Base-by-base conservation (phyloP, 1,284 basidiomycete species). In the Puccinia novopanici region DNA sequence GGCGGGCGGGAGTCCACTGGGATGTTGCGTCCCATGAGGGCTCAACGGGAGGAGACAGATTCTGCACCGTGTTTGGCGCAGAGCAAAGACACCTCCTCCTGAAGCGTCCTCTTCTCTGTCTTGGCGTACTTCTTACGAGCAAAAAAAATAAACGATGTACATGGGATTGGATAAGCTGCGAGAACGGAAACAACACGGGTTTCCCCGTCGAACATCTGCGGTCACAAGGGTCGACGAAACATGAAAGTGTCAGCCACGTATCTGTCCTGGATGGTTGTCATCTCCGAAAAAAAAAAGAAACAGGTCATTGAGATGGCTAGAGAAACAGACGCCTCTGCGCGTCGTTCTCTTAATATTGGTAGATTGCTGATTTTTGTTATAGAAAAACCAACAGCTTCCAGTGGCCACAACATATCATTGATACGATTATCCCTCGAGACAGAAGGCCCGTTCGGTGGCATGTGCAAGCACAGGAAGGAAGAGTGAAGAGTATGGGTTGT, bases 381-480 rank as follows among this genome's bases (percentile, higher is more conserved):
- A 54, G 34, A 34, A 34, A 22, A 55, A 50, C 40, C 65, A 54
- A 27, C 27, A 30, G 24, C 75, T 77, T 77, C 75, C 75, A 67
- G 75, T 77, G 75, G 75, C 75, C 75, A 72, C 63, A 68, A 22
- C 75, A 68, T 54, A 65, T 68, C 75, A 77, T 77, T 22, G 3
- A n/a, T 40, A 27, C 37, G 30, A 34, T 8, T 40, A 34, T 30
- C 30, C 40, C 34, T 40, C 22, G 42, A 59, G 22, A 22, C 42
- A 13, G 34, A 54, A 72, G 2, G 54, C 17, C 34, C 3, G n/a
- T n/a, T n/a, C n/a, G n/a, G n/a, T 34, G 30, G 34, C 30, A 48
- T 27, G 34, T 10, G 48, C 30, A 54, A 55, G 27, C 34, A 72
- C 45, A 52, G 37, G 1, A 52, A 34, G 27, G 34, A 9, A 54